Base-by-base conservation (phyloP, 306 rosid species). In the Vigna mungo region DNA sequence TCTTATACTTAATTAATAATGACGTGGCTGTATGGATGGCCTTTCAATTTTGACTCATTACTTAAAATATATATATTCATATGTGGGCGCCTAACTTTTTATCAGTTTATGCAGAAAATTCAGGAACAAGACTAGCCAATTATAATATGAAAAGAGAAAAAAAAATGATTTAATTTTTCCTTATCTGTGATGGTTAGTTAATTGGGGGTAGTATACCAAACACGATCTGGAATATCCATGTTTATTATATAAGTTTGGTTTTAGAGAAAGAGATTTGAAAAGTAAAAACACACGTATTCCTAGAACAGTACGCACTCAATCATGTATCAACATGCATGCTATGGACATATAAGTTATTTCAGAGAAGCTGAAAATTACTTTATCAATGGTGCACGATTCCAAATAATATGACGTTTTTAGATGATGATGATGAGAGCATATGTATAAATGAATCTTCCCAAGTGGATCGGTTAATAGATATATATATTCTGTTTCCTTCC, bases 21-120 rank as follows among this genome's bases (percentile, higher is more conserved):
- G 27, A 70, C 25, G 74, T 37, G 30, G 74, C 58, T 53, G 16
- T 9, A 9, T 6, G 18, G 25, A 69, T 70, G 72, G 18, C 43
- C 54, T 27, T 76, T 76, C 72, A 47, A 52, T 21, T 23, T 82
- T 77, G 82, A 64, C 85, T 64, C 65, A 34, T 71, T 73, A 71
- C 41, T 71, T 9, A 53, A 25, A 60, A 58, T 47, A 43, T 58
- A 10, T 46, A 10, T 58, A 9, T 46, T 25, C 27, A 15, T 71
- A 71, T 36, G 75, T 12, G 58, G 82, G 70, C 78, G 79, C 85
- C 85, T 82, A 82, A 77, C 82, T 62, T 64, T 82, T 54, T 63
- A 13, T 71, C 32, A 36, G 65, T 48, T 60, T 77, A 61, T 23
- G 76, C 20, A 48, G 86, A 82, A 82, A 78, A 47, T 34, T 58